These are phyloP conservation scores for Kwoniella newhampshirensis DNA, from an alignment of 768 basidiomycete species.

Conservation along the genomic window DNA sequence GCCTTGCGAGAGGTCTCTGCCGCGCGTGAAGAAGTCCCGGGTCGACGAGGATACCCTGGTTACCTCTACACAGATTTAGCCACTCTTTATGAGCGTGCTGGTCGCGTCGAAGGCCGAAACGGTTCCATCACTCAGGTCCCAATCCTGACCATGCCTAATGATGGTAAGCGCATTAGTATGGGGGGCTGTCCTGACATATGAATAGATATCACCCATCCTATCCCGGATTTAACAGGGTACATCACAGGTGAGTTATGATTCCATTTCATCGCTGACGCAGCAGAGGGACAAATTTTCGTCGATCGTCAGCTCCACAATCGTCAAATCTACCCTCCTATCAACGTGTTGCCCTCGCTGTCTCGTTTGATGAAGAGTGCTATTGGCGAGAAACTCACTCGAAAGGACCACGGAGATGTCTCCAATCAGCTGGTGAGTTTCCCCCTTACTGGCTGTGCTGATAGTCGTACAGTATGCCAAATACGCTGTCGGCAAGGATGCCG, in stretches of 20 bases:
- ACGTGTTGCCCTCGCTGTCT: constrained; percentile 95
- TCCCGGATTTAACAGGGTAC: constrained; percentile 98
- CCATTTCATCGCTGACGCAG: constrained; percentile 48
- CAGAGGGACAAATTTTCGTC: constrained; percentile 98
- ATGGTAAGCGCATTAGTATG: constrained; percentile 62
- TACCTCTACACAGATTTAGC: constrained; percentile 89
- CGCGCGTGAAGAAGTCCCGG: constrained; percentile 97
- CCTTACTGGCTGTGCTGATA: not conserved
- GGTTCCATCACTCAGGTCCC: constrained; percentile 99
- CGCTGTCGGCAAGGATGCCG: constrained; percentile 94
- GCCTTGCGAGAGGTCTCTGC: constrained; percentile 75
- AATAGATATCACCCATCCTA: constrained; percentile 98
- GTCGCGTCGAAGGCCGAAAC: constrained; percentile 94
- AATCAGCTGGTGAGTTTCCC: constrained; percentile 79
- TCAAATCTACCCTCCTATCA: constrained; percentile 95
- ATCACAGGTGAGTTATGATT: constrained; percentile 57
- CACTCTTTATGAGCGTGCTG: constrained; percentile 98
- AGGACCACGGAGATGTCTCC: constrained; percentile 98
- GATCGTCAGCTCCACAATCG: constrained; percentile 92
- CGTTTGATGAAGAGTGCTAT: constrained; percentile 99
- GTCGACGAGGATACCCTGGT: constrained; percentile 89
- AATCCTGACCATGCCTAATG: constrained; percentile 99
- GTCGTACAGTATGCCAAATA: constrained; percentile 84
- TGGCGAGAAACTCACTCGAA: constrained; percentile 93
- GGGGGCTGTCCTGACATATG: not conserved